Percentiles rank a stretch among this genome's conserved stretches.
Evolutionary conservation across 805 yeast genomes (phyloP).

Genomic region (Candida anglica): DNA sequence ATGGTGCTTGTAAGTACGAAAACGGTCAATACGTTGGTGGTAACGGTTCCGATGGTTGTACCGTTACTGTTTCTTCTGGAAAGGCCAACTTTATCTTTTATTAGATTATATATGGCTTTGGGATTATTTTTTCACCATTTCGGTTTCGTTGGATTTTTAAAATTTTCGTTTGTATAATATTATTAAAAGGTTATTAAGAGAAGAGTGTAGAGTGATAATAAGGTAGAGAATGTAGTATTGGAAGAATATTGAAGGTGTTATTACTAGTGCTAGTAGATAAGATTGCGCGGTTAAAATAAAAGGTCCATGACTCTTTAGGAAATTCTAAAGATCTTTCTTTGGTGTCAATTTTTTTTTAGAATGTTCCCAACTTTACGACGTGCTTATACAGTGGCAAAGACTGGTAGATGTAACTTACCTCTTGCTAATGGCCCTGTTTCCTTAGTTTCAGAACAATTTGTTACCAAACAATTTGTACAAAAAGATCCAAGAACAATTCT

Average conservation of each 20-base stretch:
- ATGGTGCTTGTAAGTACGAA: slow-evolving; percentile 77
- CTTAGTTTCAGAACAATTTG: slow-evolving; percentile 1
- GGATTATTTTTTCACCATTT: neutral
- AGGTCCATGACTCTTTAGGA: no score
- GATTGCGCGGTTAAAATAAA: no score
- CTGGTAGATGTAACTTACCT: no score
- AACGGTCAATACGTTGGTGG: slow-evolving; percentile 70
- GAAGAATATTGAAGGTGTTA: no score
- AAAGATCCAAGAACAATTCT: slow-evolving; percentile 3
- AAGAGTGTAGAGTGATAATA: neutral
- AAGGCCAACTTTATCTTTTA: slow-evolving; percentile 74
- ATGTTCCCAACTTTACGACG: no score
- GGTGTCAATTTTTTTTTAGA: no score
- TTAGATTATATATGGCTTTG: slow-evolving; percentile 11
- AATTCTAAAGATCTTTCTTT: no score
- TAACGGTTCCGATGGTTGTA: slow-evolving; percentile 76
- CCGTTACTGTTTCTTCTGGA: slow-evolving; percentile 85
- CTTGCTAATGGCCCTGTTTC: no score
- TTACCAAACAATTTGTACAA: neutral
- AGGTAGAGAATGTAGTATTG: neutral
- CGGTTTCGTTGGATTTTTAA: neutral
- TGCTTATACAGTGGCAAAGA: no score
- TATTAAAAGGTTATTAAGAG: neutral
- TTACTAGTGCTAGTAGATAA: no score
- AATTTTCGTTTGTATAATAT: neutral